Evolutionary conservation across 1,284 basidiomycete species (phyloP), one percentile per base, ranked within the genome.

Genomic region (Bjerkandera adusta): DNA sequence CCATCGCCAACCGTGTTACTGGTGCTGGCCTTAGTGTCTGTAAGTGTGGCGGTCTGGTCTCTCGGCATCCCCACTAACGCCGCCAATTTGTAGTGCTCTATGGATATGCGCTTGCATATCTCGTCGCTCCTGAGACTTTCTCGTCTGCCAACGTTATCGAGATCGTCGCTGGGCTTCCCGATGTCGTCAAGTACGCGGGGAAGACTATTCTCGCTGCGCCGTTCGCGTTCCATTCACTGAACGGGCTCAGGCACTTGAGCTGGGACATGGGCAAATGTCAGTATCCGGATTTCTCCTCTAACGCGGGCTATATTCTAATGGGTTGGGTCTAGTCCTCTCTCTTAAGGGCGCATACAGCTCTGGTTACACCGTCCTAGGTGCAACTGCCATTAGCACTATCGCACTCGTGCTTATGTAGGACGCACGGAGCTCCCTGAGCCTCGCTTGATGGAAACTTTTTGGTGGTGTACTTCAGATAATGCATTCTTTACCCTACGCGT

Each of bases 241-340:
- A 98, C 68, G 96, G 96, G 4, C 52, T 98, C 43, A 81, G 96
- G 42, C 96, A 99, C 76, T 72, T 99, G 60, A 68, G 72, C 21
- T 99, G 97, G 96, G 96, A 99, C 68, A 70, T 78, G 62, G 87
- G 87, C 49, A 89, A 87, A 75, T 86, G 95, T 97, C 60, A 65
- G 94, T 78, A 27, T 25, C 43, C 24, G 29, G 13, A 22, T 43
- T 21, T 13, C 64, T 26, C 35, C 15, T 33, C 16, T 27, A 11
- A 32, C 30, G 15, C 16, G 32, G 18, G n/a, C 41, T 45, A 7
- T 35, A n/a, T 37, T 32, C 55, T 43, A n/a, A 32, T 56, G 22
- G 38, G 29, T 38, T 42, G 24, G 24, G 13, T 49, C 3, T 59
- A 96, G 93, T 92, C 68, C 67, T 92, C 60, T 81, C 75, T 36